Evolutionary conservation across 805 yeast species (phyloP).

Genomic region (Metschnikowia proteae): DNA sequence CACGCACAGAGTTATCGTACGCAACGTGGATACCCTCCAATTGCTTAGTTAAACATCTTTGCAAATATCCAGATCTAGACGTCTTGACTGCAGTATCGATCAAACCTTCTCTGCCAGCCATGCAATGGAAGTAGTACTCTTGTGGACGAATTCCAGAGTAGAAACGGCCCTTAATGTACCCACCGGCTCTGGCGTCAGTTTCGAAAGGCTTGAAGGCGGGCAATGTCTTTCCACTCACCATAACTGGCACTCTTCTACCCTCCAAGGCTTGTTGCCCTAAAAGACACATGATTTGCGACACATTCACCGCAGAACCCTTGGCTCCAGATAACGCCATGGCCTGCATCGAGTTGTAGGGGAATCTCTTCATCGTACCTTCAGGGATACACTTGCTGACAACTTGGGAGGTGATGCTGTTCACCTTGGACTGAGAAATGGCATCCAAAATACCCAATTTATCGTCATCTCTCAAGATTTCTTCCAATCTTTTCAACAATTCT

Average conservation of each 20-base stretch:
- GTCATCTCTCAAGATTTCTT: conserved; percentile 93
- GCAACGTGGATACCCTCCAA: conserved; percentile 93
- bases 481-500: conserved; percentile 82
- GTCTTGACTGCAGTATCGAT: conserved; percentile 99
- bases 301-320: conserved; percentile 97
- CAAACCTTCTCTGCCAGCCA: conserved; percentile 99
- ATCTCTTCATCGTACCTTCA: conserved; percentile 89
- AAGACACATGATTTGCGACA: conserved; percentile 98
- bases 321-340: conserved; percentile 99
- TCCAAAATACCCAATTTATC: conserved; percentile 88
- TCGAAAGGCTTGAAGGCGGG: conserved; percentile 97
- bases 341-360: conserved; percentile 97
- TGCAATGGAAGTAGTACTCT: conserved; percentile 99
- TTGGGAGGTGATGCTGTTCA: conserved; percentile 86
- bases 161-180: conserved; percentile 94
- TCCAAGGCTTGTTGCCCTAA: conserved; percentile 98
- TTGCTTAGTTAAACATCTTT: conserved; percentile 97
- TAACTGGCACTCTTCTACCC: conserved; percentile 98
- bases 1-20: conserved; percentile 94
- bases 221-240: conserved; percentile 96
- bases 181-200: conserved; percentile 98
- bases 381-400: conserved; percentile 95
- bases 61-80: conserved; percentile 95
- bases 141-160: conserved; percentile 97
- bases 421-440: conserved; percentile 92